These are phyloP conservation scores for Cladophialophora yegresii DNA, from an alignment of 2,329 filamentous ascomycete species.

Conservation along the genomic window DNA sequence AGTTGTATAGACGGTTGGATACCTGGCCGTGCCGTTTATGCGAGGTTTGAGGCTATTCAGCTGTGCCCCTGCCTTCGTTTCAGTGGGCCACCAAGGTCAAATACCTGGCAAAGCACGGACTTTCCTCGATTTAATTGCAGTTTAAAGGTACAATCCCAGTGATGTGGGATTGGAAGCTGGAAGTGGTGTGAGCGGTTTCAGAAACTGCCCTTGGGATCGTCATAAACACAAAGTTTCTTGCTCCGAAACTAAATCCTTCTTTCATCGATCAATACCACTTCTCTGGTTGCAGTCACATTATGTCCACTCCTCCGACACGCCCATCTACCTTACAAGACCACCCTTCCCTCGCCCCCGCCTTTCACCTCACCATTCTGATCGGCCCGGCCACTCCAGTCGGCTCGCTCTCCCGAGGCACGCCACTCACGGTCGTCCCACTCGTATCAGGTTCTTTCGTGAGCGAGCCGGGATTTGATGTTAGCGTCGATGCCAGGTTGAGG, in stretches of 20 bases:
- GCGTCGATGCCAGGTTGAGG: constrained; percentile 44
- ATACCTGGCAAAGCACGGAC: background rate
- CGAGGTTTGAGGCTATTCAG: background rate
- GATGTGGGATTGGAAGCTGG: background rate
- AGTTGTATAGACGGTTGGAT: background rate
- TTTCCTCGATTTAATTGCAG: background rate
- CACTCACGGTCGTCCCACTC: constrained; percentile 46
- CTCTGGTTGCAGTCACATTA: background rate
- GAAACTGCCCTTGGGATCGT: background rate
- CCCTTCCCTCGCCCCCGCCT: constrained; percentile 46
- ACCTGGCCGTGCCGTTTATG: background rate
- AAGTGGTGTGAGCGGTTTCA: background rate
- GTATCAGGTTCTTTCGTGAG: constrained; percentile 43
- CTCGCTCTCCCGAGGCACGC: constrained; percentile 42
- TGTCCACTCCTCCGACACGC: background rate
- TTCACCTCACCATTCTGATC: constrained; percentile 43
- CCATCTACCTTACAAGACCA: constrained; percentile 35
- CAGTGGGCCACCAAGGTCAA: background rate
- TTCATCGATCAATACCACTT: background rate
- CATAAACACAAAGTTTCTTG: background rate
- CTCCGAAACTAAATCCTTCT: background rate
- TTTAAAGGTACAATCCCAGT: background rate
- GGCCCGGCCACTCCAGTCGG: constrained; percentile 25
- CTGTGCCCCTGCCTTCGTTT: background rate
- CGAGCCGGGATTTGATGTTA: constrained; percentile 42